Evolutionary conservation across 116 monocot species (phyloP), one percentile per base, ranked within the genome.

Genomic region (Dioscorea cayenensis): DNA sequence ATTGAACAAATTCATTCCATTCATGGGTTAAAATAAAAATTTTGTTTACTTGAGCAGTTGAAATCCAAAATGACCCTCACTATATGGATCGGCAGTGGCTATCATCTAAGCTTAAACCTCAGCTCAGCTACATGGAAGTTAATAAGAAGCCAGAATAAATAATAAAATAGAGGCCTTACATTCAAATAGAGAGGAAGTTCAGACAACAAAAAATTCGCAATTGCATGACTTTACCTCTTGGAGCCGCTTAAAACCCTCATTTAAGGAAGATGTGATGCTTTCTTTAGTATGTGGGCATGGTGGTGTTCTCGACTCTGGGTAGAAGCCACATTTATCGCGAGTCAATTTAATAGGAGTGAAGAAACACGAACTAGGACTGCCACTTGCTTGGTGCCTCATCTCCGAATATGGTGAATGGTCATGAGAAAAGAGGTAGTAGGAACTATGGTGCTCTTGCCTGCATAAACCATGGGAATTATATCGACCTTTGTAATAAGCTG

Each of bases 361-460:
- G 49, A 52, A 68, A 51, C 65, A 71, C 22, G 66, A 29, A 55
- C 22, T 65, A 3, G 71, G 38, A 21, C 75, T 81, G 61, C 61
- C 63, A 64, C 55, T 28, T 63, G 37, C 21, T 68, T 71, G 65
- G 18, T 66, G 65, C 16, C 60, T 64, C 49, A 49, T 66, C 19
- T 58, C 61, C 59, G 28, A 62, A 80, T 67, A 67, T 65, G 75
- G 70, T 69, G 74, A 28, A 28, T 69, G 65, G 51, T 76, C 66
- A 28, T 77, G 77, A 58, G 87, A 80, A n/a, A 82, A 50, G 65
- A 85, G 35, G 66, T 81, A 87, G 65, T 78, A 87, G 28, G 89
- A 89, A 76, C 76, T 81, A 19, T 62, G 87, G 28, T 83, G 86
- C 72, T 89, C 81, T 73, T 84, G 71, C 69, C 78, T 72, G 52